Percentiles rank a stretch among this genome's conserved stretches.
These are phyloP conservation scores for Mycena amicta DNA, from an alignment of 768 basidiomycete species.

Conservation along the genomic window DNA sequence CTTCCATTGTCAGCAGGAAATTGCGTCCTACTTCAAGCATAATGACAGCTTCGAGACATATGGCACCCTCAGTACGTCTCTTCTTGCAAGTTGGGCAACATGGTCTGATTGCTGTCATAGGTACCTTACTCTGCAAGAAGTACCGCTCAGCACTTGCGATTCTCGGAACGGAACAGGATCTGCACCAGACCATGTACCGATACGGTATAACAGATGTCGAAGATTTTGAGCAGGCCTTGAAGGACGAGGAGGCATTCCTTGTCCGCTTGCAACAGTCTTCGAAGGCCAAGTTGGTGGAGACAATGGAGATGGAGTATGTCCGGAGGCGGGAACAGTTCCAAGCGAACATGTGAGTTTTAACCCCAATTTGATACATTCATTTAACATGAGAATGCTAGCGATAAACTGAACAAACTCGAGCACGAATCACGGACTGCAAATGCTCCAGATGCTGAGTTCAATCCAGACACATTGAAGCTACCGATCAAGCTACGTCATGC, in stretches of 20 bases:
- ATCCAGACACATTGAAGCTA: neutral
- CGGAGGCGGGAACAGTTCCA: neutral
- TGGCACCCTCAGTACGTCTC: neutral
- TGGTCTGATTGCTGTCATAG: neutral
- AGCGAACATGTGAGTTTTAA: neutral
- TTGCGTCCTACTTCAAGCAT: neutral
- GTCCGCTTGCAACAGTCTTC: neutral
- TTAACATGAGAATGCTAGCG: too few relatives aligned
- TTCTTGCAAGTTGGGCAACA: neutral
- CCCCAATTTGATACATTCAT: neutral
- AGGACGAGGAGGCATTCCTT: neutral
- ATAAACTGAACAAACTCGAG: neutral
- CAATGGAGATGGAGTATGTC: neutral
- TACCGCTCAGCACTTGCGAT: neutral
- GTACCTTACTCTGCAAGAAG: neutral
- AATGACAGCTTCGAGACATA: neutral
- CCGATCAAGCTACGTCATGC: neutral
- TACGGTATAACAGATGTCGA: neutral
- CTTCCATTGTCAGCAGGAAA: constrained; percentile 1
- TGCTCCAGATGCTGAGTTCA: neutral
- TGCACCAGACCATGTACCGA: neutral
- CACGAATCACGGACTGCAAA: neutral
- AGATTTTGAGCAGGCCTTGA: neutral
- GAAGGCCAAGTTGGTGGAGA: neutral
- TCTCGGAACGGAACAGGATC: neutral